These are phyloP conservation scores for Elaphomyces granulatus DNA, from an alignment of 495 filamentous ascomycete genomes.

Conservation along the genomic window DNA sequence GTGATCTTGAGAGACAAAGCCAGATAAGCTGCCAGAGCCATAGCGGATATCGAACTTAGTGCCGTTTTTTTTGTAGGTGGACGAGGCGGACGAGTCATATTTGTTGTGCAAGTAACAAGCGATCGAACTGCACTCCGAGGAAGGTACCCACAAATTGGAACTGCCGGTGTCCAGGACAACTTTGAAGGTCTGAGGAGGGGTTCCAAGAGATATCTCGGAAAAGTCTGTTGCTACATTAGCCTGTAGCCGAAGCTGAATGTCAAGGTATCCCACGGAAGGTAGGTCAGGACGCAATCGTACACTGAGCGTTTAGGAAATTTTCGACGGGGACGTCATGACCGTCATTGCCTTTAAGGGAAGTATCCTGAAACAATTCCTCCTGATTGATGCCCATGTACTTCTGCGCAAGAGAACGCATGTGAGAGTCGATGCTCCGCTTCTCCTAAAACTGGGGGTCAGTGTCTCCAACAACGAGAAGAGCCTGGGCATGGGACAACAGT, in stretches of 20 bases:
- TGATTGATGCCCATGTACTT: slow-evolving; percentile 77
- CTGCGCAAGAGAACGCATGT: slow-evolving; percentile 62
- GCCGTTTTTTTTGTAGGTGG: slow-evolving; percentile 89
- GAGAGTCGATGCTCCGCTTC: slow-evolving; percentile 61
- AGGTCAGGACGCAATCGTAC: no score
- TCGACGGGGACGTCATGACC: slow-evolving; percentile 77
- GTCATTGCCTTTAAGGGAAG: slow-evolving; percentile 46
- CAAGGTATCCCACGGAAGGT: not conserved
- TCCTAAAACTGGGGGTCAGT: slow-evolving; percentile 36
- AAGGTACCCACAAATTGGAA: slow-evolving; percentile 99
- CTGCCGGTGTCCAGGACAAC: slow-evolving; percentile 97
- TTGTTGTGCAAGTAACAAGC: slow-evolving; percentile 96
- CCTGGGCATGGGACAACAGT: slow-evolving; percentile 1
- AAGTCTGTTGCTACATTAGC: slow-evolving; percentile 50
- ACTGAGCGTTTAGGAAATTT: slow-evolving; percentile 99
- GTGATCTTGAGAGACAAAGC: slow-evolving; percentile 80
- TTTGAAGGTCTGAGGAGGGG: slow-evolving; percentile 90
- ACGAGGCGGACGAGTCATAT: slow-evolving; percentile 85
- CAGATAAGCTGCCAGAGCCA: slow-evolving; percentile 87
- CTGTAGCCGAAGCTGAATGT: slow-evolving; percentile 8
- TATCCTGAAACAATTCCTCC: slow-evolving; percentile 62
- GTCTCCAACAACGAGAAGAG: not conserved
- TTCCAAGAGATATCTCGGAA: slow-evolving; percentile 88
- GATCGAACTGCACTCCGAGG: slow-evolving; percentile 78
- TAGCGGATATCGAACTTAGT: slow-evolving; percentile 87